Conservation (phyloP, 495 filamentous ascomycete genomes). For the Oleoguttula mirabilis region DNA sequence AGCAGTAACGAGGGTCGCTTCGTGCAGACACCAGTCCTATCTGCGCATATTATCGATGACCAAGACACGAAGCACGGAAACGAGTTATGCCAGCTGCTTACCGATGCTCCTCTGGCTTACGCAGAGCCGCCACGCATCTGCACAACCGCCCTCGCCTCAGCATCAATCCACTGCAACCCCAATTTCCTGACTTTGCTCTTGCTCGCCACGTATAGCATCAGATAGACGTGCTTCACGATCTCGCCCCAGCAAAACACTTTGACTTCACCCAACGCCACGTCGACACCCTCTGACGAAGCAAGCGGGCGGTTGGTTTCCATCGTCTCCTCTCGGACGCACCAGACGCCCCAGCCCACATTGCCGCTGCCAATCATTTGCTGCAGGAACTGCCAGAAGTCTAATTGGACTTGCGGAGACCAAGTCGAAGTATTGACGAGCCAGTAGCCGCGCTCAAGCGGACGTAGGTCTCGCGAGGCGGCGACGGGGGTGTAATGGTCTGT, state of each 20-base stretch:
- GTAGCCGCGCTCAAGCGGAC: slow-evolving; percentile 18
- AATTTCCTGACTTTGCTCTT: slow-evolving; percentile 12
- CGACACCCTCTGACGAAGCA: not conserved
- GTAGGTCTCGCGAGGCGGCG: slow-evolving; percentile 8
- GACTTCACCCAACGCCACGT: slow-evolving; percentile 10
- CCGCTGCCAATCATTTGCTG: slow-evolving; percentile 8
- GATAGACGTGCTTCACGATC: slow-evolving; percentile 21
- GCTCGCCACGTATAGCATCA: slow-evolving; percentile 21
- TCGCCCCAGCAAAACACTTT: slow-evolving; percentile 25
- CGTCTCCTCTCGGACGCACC: slow-evolving; percentile 14
- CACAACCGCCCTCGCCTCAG: slow-evolving; percentile 15
- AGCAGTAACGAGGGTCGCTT: no score
- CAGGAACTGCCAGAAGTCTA: slow-evolving; percentile 19
- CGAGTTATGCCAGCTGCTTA: no score
- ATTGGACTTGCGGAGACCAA: slow-evolving; percentile 11
- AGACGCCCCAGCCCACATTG: slow-evolving; percentile 19
- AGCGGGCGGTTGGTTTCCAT: not conserved
- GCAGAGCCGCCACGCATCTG: slow-evolving; percentile 16
- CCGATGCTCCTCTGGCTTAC: no score
- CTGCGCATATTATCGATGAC: no score
- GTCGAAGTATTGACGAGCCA: slow-evolving; percentile 15
- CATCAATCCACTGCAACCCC: slow-evolving; percentile 19
- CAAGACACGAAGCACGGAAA: no score
- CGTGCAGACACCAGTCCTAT: no score
- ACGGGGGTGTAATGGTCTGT: slow-evolving; percentile 8